phyloP scores from a whole-genome alignment of 352 stramenopile species.

The Thraustochytrium sp. region DNA sequence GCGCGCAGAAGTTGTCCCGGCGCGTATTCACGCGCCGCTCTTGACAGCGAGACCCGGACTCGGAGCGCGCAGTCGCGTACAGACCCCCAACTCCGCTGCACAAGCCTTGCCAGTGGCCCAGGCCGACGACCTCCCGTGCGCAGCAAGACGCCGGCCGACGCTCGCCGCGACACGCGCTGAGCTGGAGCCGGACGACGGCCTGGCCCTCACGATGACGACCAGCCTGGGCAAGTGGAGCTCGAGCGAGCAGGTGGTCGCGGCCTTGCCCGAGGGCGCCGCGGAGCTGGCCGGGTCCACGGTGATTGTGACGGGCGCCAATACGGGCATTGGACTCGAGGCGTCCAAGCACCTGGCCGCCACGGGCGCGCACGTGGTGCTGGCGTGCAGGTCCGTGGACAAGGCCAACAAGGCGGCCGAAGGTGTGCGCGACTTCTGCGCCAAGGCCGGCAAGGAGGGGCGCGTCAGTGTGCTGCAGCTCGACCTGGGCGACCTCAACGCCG shows the following conservation, averaged over 20 bases:
- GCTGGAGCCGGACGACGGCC: too few relatives aligned
- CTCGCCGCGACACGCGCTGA: too few relatives aligned
- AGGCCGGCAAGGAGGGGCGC: neutral
- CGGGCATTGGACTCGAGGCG: conserved; percentile 25
- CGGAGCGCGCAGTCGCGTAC: too few relatives aligned
- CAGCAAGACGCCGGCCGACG: too few relatives aligned
- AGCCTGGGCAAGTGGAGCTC: neutral
- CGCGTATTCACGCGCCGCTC: too few relatives aligned
- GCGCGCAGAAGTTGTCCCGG: too few relatives aligned
- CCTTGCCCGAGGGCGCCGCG: neutral
- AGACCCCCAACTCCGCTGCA: too few relatives aligned
- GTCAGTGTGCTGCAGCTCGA: neutral
- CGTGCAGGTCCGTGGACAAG: conserved; percentile 13
- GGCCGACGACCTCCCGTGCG: too few relatives aligned
- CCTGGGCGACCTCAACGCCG: neutral
- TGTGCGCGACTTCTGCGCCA: neutral
- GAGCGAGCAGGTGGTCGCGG: conserved; percentile 24
- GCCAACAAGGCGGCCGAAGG: neutral
- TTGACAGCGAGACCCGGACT: too few relatives aligned
- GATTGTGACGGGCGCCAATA: conserved; percentile 19
- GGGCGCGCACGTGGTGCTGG: conserved; percentile 33
- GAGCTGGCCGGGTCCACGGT: neutral
- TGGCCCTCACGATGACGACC: too few relatives aligned
- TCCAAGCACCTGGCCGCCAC: neutral
- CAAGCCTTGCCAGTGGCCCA: too few relatives aligned